Base-by-base conservation (phyloP, 2,329 filamentous ascomycete genomes). In the Aspergillus floridensis region DNA sequence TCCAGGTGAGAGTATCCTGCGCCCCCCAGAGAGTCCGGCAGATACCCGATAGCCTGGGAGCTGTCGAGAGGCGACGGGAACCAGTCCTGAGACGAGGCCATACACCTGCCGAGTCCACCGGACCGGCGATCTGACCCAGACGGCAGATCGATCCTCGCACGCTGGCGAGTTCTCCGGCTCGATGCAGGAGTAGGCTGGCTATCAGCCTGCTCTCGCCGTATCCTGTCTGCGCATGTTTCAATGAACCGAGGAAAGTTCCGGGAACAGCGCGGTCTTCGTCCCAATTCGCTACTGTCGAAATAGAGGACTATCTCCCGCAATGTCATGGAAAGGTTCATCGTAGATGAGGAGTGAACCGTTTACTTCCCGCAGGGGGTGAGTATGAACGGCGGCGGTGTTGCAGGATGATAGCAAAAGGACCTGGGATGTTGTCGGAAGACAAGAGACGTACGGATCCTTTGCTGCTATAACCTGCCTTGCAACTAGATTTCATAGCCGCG, bases 141-240 rank as follows among this genome's bases (percentile, higher is more conserved):
- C 1, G 57, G 12, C 57, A 62, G 31, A 60, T 57, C 5, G 57
- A 38, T 7, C 7, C 26, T 29, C 26, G 26, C 26, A 8, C 7
- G 26, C 26, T 7, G 16, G 31, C 19, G 16, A 19, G 21, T 4
- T 50, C 19, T 11, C 54, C 55, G 2, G 57, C 54, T 4, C 56
- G 14, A 8, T 57, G 46, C 10, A 62, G 60, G 14, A 60, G 48
- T 2, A 49, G 38, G 32, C 60, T 62, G 2, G 60, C 54, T 1
- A 62, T 29, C 14, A 62, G 21, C 19, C 59, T 62, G 19, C 60
- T 59, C 22, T 62, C 47, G 2, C 60, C 57, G 26, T 62, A 62
- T 8, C 26, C 26, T 7, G 7, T 8, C 7, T 29, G 26, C 1
- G 60, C 57, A 8, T 62, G 49, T n/a, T 32, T 10, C 0, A n/a